phyloP scores from a whole-genome alignment of 495 filamentous ascomycete species.

The Talaromyces ruber region DNA sequence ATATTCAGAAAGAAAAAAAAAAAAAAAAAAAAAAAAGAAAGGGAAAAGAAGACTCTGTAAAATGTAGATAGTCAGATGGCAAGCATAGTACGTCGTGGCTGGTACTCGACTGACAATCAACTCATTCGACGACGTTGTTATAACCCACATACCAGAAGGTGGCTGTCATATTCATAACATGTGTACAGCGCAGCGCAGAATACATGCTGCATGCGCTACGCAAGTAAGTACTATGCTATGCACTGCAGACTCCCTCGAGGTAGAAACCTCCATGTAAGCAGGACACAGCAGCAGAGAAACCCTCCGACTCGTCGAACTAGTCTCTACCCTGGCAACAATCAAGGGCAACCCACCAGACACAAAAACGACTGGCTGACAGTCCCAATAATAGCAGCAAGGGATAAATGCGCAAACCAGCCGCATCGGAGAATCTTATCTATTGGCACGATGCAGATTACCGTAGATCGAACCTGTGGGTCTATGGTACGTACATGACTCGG shows the following conservation, averaged over 20 bases:
- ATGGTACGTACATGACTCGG: background rate
- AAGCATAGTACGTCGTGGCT: background rate
- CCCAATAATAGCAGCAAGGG: background rate
- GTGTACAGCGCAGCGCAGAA: background rate
- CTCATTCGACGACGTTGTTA: background rate
- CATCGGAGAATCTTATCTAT: background rate
- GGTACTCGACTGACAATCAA: background rate
- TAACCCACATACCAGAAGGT: background rate
- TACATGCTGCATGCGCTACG: background rate
- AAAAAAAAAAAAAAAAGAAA: background rate
- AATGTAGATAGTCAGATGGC: background rate
- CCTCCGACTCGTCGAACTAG: background rate
- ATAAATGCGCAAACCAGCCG: background rate
- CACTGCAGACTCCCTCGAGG: background rate
- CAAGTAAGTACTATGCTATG: background rate
- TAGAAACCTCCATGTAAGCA: background rate
- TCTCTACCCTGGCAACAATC: background rate
- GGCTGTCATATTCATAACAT: background rate
- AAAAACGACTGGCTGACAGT: background rate
- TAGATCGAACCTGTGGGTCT: background rate
- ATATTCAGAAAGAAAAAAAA: background rate
- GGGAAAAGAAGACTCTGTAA: background rate
- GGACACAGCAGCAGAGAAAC: background rate
- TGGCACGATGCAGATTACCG: background rate
- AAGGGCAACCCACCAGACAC: background rate